Evolutionary conservation across 257 asterid species (phyloP).

Genomic region (Plantago ovata): DNA sequence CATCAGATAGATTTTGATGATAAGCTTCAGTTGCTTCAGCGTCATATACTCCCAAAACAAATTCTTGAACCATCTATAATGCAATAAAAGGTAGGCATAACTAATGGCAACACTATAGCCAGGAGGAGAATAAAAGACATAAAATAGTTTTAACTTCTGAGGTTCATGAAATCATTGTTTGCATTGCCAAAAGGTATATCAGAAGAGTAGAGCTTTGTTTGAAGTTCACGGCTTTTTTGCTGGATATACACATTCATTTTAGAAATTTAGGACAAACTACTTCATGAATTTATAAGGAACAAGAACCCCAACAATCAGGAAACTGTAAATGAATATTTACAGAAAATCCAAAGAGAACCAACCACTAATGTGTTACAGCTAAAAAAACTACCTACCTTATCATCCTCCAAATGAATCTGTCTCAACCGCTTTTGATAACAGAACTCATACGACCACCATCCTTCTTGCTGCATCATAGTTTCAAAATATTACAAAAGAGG

Average conservation of each 20-base stretch:
- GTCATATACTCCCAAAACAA: constrained; percentile 78
- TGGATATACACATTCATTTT: not conserved
- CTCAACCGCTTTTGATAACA: constrained; percentile 75
- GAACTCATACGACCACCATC: constrained; percentile 99
- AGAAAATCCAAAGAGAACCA: not conserved
- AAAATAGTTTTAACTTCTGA: not conserved
- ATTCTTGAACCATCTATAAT: constrained; percentile 80
- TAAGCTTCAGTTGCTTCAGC: constrained; percentile 74
- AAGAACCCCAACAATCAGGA: too few species aligned
- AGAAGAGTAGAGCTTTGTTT: constrained; percentile 1
- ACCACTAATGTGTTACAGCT: not conserved
- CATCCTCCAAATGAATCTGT: constrained; percentile 91
- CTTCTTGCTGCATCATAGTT: constrained; percentile 81
- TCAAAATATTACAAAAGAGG: constrained; percentile 19
- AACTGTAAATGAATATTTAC: constrained; percentile 3
- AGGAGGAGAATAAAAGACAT: constrained; percentile 2
- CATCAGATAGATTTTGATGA: constrained; percentile 73
- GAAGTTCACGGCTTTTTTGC: not conserved
- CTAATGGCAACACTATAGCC: not conserved
- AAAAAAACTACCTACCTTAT: constrained; percentile 49
- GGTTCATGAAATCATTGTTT: constrained; percentile 3
- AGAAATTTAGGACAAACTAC: not conserved
- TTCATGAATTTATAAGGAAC: not conserved
- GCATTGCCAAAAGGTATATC: not conserved
- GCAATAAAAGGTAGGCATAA: constrained; percentile 14